Evolutionary conservation across 176 grass and related monocot genomes (phyloP), one percentile per base, ranked within the genome.

Genomic region (Lolium perenne): DNA sequence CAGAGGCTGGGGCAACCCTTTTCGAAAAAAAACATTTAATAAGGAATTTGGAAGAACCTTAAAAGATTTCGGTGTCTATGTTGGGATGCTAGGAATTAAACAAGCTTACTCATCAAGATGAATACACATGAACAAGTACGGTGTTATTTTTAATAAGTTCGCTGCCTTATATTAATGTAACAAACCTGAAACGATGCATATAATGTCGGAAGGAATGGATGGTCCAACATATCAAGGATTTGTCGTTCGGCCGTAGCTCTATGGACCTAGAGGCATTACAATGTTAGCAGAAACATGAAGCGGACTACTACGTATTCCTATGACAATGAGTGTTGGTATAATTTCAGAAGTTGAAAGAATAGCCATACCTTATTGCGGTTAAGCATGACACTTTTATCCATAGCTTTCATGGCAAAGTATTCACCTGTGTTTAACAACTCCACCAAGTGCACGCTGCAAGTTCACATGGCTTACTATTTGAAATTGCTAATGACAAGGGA

Each of bases 131-230:
- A 84, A 87, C 5, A 76, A 70, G 14, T 46, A 26, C 21, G 76
- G 2, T 18, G 63, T 8, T 46, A 91, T 87, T 11, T 67, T 15
- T 71, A 25, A 22, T 49, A 66, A 35, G 15, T 78, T 26, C 7
- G 5, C 13, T 32, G 32, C 20, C 14, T 38, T 80, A 65, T 80
- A 58, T 80, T 54, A 23, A 83, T 72, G 25, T 53, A 89, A 78
- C 80, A 73, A 62, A 98, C 95, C 93, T 98, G 90, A 89, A 98
- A 98, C 84, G 95, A 95, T 83, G 93, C 91, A 83, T 98, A 98
- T 81, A 98, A 86, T 80, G 95, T 95, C 1, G 95, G 95, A 81
- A 98, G 93, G 85, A 98, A 98, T 66, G 95, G 95, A 47, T 98
- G 95, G 65, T 98, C 95, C 87, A 98, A 38, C 69, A 94, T 89